A percentile compares a stretch with the other conserved stretches of the same genome.
phyloP scores from a whole-genome alignment of 805 yeast genomes.

The Monosporozyma siamensis region DNA sequence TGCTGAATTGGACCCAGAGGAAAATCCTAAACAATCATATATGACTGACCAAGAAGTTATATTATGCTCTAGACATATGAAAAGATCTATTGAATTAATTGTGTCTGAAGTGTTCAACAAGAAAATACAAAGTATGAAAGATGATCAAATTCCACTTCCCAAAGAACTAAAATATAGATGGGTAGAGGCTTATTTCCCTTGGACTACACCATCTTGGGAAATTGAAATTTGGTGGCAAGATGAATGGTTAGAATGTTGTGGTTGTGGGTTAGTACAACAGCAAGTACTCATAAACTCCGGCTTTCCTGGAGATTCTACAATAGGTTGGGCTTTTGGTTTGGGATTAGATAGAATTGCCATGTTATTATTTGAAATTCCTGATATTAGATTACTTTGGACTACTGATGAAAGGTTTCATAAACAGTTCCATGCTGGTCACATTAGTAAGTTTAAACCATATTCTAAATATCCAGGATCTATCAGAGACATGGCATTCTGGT shows the following conservation, averaged over 20 bases:
- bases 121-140: slow-evolving; percentile 26
- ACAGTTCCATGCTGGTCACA: slow-evolving; percentile 61
- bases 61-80: slow-evolving; percentile 66
- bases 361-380: slow-evolving; percentile 92
- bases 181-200: slow-evolving; percentile 93
- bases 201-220: slow-evolving; percentile 98
- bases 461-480: slow-evolving; percentile 82
- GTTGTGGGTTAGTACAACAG: slow-evolving; percentile 84
- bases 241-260: slow-evolving; percentile 95
- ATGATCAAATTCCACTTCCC: slow-evolving; percentile 38
- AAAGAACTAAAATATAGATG: slow-evolving; percentile 76
- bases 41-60: slow-evolving; percentile 64
- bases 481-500: slow-evolving; percentile 91
- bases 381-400: slow-evolving; percentile 90
- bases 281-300: slow-evolving; percentile 70
- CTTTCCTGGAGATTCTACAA: slow-evolving; percentile 40
- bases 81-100: slow-evolving; percentile 73
- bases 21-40: slow-evolving; percentile 73
- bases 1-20: slow-evolving; percentile 38
- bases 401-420: slow-evolving; percentile 61
- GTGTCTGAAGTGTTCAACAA: slow-evolving; percentile 71
- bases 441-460: slow-evolving; percentile 73
- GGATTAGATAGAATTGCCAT: slow-evolving; percentile 94
- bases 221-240: slow-evolving; percentile 99
- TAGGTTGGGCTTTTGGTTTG: slow-evolving; percentile 97